A percentile compares a stretch with the other conserved stretches of the same genome.
phyloP scores from a whole-genome alignment of 2,329 filamentous ascomycete genomes.

The Paracoccidioides brasiliensis region DNA sequence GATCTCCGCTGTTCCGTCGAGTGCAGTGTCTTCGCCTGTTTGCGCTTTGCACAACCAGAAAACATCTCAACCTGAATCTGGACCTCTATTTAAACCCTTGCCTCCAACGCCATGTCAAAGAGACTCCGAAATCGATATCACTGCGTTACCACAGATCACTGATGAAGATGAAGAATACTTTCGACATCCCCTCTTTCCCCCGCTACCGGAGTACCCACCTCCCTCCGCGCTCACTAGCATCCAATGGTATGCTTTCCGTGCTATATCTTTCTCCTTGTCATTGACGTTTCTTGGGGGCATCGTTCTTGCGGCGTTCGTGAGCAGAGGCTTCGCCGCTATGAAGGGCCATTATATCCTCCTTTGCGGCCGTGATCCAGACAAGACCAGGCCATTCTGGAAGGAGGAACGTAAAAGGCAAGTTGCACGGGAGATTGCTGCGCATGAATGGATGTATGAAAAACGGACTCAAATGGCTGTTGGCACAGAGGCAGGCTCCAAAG shows the following conservation, averaged over 20 bases:
- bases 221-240: constrained; percentile 52
- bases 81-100: no score
- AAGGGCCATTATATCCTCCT: constrained; percentile 40
- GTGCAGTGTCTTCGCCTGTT: neutral
- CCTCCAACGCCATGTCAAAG: neutral
- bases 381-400: constrained; percentile 52
- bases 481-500: constrained; percentile 20
- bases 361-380: constrained; percentile 48
- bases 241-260: constrained; percentile 52
- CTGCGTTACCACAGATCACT: neutral
- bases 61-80: neutral
- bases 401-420: constrained; percentile 54
- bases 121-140: neutral
- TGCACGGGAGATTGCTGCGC: constrained; percentile 44
- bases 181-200: constrained; percentile 76
- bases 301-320: constrained; percentile 59
- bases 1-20: neutral
- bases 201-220: constrained; percentile 68
- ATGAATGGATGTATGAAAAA: constrained; percentile 44
- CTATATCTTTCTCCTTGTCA: constrained; percentile 62
- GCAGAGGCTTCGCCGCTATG: constrained; percentile 45
- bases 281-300: constrained; percentile 64
- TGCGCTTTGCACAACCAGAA: neutral
- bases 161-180: neutral
- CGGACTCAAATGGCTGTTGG: neutral